Evolutionary conservation across 805 yeast species (phyloP).

Genomic region (Cyberlindnera mycetangii): DNA sequence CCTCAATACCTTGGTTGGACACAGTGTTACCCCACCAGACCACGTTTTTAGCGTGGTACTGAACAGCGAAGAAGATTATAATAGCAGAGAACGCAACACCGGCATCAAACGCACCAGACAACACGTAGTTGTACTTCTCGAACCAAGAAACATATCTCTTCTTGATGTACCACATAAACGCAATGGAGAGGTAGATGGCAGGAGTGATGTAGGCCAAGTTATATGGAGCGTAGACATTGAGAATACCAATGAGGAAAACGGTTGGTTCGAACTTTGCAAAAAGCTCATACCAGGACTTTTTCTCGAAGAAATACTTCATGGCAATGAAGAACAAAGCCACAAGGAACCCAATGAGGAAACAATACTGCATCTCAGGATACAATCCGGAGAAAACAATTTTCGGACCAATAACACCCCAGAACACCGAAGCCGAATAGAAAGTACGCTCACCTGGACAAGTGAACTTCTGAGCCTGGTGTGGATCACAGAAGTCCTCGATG

Average conservation of each 20-base stretch:
- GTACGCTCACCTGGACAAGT: constrained; percentile 39
- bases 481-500: constrained; percentile 33
- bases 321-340: constrained; percentile 31
- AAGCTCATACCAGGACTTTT: constrained; percentile 8
- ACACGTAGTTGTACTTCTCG: constrained; percentile 44
- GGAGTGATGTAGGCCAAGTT: constrained; percentile 39
- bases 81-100: constrained; percentile 57
- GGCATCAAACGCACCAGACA: constrained; percentile 54
- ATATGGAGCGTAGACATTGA: constrained; percentile 45
- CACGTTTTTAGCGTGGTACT: constrained; percentile 39
- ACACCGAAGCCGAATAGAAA: constrained; percentile 39
- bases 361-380: constrained; percentile 62
- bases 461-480: constrained; percentile 37
- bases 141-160: constrained; percentile 50
- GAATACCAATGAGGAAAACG: constrained; percentile 47
- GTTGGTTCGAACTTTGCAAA: constrained; percentile 41
- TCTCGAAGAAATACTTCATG: constrained; percentile 25
- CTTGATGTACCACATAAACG: constrained; percentile 42
- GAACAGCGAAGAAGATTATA: constrained; percentile 50
- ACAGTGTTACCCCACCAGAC: constrained; percentile 70
- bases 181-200: constrained; percentile 30
- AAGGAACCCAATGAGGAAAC: constrained; percentile 55
- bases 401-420: constrained; percentile 57
- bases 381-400: constrained; percentile 51
- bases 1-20: constrained; percentile 35